Conservation (phyloP, 257 asterid genomes). For the Nicotiana knightiana region DNA sequence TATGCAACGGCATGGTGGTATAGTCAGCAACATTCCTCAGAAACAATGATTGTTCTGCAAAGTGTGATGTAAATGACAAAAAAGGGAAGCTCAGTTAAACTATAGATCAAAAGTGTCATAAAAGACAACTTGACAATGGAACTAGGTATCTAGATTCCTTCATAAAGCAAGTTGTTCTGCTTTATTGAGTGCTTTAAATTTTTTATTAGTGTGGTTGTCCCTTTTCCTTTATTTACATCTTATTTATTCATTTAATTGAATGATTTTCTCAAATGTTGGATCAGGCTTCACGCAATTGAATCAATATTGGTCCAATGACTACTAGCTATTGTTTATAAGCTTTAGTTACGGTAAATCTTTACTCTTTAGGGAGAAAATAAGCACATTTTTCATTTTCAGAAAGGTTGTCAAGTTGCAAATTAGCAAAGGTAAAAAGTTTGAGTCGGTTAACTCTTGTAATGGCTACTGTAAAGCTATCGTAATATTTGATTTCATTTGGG, state of each 20-base stretch:
- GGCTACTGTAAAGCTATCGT: neutral
- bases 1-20: constrained; percentile 67
- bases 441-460: neutral
- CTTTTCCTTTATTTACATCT: constrained; percentile 8
- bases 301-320: neutral
- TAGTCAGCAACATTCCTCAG: constrained; percentile 18
- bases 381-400: neutral
- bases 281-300: neutral
- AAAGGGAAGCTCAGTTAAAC: constrained; percentile 9
- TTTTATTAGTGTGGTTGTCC: constrained; percentile 6
- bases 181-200: constrained; percentile 24
- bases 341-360: neutral
- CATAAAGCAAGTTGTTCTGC: constrained; percentile 15
- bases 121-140: constrained; percentile 18
- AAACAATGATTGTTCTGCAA: constrained; percentile 28
- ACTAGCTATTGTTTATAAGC: neutral
- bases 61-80: constrained; percentile 13
- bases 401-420: neutral
- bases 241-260: neutral
- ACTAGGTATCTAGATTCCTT: constrained; percentile 27
- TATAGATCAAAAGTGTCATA: constrained; percentile 14
- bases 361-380: neutral
- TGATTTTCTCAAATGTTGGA: constrained; percentile 4
- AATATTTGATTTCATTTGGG: neutral
- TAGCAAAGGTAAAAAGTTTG: neutral